These are phyloP conservation scores for Solanum pinnatisectum DNA, from an alignment of 257 asterid genomes.

Conservation along the genomic window DNA sequence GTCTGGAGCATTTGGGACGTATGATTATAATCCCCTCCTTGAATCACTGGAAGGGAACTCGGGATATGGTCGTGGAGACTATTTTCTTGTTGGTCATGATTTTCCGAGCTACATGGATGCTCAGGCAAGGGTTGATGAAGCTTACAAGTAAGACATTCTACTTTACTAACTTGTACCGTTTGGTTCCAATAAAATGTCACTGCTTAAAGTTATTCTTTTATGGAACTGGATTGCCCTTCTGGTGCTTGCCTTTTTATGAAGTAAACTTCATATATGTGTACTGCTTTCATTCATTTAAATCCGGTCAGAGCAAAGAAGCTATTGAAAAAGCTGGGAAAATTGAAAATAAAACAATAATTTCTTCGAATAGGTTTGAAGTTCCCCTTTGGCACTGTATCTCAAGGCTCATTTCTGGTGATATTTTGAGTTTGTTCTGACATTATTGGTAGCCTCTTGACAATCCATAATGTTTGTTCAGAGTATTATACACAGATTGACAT, in stretches of 20 bases:
- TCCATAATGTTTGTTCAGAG: not conserved
- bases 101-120: constrained; percentile 91
- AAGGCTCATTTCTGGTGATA: not conserved
- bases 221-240: not conserved
- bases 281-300: not conserved
- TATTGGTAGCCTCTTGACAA: not conserved
- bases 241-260: not conserved
- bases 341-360: not conserved
- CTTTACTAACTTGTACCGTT: not conserved
- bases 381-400: not conserved
- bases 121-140: constrained; percentile 75
- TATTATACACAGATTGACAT: not conserved
- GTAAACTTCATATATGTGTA: not conserved
- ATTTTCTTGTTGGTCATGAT: constrained; percentile 86
- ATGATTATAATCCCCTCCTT: constrained; percentile 88
- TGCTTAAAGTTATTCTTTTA: not conserved
- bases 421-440: not conserved
- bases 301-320: not conserved
- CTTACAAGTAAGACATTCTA: constrained; percentile 71
- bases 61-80: constrained; percentile 96
- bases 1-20: constrained; percentile 93
- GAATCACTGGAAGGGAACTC: constrained; percentile 90
- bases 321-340: not conserved
- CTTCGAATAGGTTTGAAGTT: not conserved
- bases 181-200: not conserved